Base-by-base conservation (phyloP, 129 eudicot species). In the Arctium lappa region DNA sequence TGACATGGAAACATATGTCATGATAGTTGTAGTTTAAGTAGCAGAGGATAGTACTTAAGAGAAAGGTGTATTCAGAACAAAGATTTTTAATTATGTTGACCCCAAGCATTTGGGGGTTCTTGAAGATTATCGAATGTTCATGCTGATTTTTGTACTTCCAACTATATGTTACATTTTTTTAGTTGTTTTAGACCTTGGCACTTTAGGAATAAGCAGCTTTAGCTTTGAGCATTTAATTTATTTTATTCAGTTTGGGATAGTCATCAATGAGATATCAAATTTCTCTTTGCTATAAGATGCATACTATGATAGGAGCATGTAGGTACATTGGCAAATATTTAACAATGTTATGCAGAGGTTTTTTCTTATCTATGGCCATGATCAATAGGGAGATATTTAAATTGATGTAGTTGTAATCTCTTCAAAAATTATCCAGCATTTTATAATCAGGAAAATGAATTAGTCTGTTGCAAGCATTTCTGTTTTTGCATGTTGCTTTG, bases 401-500 rank as follows among this genome's bases (percentile, higher is more conserved):
- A 48, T 48, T 16, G 16, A 48, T 11, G 16, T 48, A 48, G 60
- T 48, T 11, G 60, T 48, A 48, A 38, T 11, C 16, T 48, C 16
- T 48, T 44, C 60, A 11, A 48, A 11, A 11, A 12, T 48, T 48
- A 12, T 48, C 16, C 60, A 48, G 60, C 16, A 48, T 10, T 16
- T 48, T 48, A 48, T 48, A 48, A 48, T 10, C 60, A 48, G 16
- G 60, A 48, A 10, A 48, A 10, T 48, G 13, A 48, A 48, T 48
- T 48, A 48, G 60, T 16, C 60, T 48, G 16, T 48, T 16, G 32
- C 30, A 38, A 73, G 18, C 18, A 38, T 40, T 74, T n/a, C 31
- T 12, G 62, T 73, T 73, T 27, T 36, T 73, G 77, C 60, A 73
- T 73, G 77, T 15, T 73, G 8, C n/a, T 5, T 73, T 73, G 53